phyloP scores from a whole-genome alignment of 495 filamentous ascomycete genomes.

The Aspergillus ellipticus region DNA sequence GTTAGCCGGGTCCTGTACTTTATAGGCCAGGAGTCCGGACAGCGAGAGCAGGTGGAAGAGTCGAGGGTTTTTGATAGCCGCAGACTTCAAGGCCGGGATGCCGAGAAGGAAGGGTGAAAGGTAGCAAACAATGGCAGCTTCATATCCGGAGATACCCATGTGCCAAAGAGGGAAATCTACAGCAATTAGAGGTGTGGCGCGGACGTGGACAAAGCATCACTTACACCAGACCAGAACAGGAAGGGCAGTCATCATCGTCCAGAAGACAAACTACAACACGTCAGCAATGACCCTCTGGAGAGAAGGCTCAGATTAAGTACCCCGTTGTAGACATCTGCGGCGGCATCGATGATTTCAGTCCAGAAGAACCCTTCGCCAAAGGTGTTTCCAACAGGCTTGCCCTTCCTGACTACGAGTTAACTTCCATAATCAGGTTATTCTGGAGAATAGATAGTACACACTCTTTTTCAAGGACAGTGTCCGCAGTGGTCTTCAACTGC shows the following conservation, averaged over 20 bases:
- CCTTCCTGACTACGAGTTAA: slow-evolving; percentile 63
- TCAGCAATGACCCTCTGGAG: slow-evolving; percentile 8
- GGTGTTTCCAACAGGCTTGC: slow-evolving; percentile 65
- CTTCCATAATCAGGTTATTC: slow-evolving; percentile 11
- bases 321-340: slow-evolving; percentile 88
- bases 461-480: slow-evolving; percentile 85
- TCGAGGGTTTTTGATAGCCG: slow-evolving; percentile 65
- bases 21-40: slow-evolving; percentile 73
- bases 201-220: slow-evolving; percentile 26
- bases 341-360: slow-evolving; percentile 71
- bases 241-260: slow-evolving; percentile 87
- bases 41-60: slow-evolving; percentile 72
- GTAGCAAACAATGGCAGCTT: slow-evolving; percentile 81
- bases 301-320: slow-evolving; percentile 40
- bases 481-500: slow-evolving; percentile 59
- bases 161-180: slow-evolving; percentile 97
- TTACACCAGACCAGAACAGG: slow-evolving; percentile 91
- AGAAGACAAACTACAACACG: slow-evolving; percentile 77
- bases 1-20: slow-evolving; percentile 65
- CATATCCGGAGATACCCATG: slow-evolving; percentile 98
- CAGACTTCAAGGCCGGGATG: slow-evolving; percentile 62
- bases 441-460: slow-evolving; percentile 45
- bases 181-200: slow-evolving; percentile 16
- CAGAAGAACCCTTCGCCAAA: slow-evolving; percentile 71
- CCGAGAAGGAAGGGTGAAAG: slow-evolving; percentile 78